Evolutionary conservation across 305 asterid species (phyloP), one percentile per base, ranked within the genome.

Genomic region (Fraxinus paxiana): DNA sequence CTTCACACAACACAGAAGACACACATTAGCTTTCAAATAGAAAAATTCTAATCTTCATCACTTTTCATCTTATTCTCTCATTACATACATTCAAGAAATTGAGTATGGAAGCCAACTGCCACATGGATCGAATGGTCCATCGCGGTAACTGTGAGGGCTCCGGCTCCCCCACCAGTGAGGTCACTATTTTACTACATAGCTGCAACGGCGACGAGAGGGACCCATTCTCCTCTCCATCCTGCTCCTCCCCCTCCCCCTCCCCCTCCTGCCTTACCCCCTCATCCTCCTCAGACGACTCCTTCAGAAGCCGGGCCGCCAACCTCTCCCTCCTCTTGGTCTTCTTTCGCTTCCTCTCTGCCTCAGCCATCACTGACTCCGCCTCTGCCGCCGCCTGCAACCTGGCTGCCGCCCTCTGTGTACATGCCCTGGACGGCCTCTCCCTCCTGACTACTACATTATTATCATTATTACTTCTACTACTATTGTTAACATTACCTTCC

Each of bases 401-500:
- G 26, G 92, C 97, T 1, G 92, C 97, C 0, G 99, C 98, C 24
- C 98, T 87, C 81, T 93, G 94, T 6, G 99, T 94, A 84, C 99
- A 96, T 54, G 98, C 99, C 93, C 99, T 89, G 4, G 99, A 90
- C 9, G 97, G 99, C 89, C 99, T 89, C 90, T 92, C 94, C 83
- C 98, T 88, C 89, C 93, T 88, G 17, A 85, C 87, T 20, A 90
- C 81, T 73, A 74, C 85, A 82, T 74, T 80, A 76, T 56, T 84
- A 67, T 67, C 87, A 83, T 83, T 84, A 78, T 84, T 87, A 46
- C 75, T 84, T 77, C 54, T 83, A 76, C 83, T 63, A 65, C 15
- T 85, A 76, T 85, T 83, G 83, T 82, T 83, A 43, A 70, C 78
- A 65, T 76, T 74, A 77, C 56, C 70, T 79, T 38, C 82, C 33